phyloP scores from a whole-genome alignment of 768 basidiomycete species.

The Hygrophorus pudorinus region DNA sequence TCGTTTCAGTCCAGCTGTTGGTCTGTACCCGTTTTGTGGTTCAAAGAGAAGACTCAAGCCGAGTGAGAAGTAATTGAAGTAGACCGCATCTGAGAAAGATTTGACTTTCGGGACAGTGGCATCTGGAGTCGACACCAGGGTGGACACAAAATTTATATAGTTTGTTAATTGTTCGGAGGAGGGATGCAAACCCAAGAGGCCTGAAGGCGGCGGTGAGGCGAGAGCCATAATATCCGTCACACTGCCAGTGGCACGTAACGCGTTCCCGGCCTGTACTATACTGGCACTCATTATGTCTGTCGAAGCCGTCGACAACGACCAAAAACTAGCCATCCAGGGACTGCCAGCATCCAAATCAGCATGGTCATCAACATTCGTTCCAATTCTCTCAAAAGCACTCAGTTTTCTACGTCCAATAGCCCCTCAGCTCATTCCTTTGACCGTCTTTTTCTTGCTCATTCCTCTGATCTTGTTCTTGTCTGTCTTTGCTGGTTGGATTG shows the following conservation, averaged over 20 bases:
- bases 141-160: constrained; percentile 30
- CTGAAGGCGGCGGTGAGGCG: constrained; percentile 10
- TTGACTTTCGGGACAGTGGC: constrained; percentile 53
- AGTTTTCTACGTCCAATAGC: constrained; percentile 39
- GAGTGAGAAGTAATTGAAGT: constrained; percentile 72
- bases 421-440: constrained; percentile 55
- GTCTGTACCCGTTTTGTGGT: constrained; percentile 57
- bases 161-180: constrained; percentile 32
- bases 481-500: constrained; percentile 56
- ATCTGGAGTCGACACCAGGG: constrained; percentile 14
- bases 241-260: too few species aligned
- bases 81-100: constrained; percentile 73
- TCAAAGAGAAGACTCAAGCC: constrained; percentile 77
- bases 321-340: neutral
- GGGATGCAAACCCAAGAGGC: constrained; percentile 45
- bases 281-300: too few species aligned
- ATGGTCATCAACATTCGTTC: too few species aligned
- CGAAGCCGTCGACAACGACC: too few species aligned
- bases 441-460: constrained; percentile 50
- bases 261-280: too few species aligned
- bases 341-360: constrained; percentile 1
- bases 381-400: constrained; percentile 15
- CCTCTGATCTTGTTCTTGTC: constrained; percentile 57
- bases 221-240: too few species aligned
- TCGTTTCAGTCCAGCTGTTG: constrained; percentile 31